Conservation (phyloP, 2,329 filamentous ascomycete species). For the Calonectria pteridis region DNA sequence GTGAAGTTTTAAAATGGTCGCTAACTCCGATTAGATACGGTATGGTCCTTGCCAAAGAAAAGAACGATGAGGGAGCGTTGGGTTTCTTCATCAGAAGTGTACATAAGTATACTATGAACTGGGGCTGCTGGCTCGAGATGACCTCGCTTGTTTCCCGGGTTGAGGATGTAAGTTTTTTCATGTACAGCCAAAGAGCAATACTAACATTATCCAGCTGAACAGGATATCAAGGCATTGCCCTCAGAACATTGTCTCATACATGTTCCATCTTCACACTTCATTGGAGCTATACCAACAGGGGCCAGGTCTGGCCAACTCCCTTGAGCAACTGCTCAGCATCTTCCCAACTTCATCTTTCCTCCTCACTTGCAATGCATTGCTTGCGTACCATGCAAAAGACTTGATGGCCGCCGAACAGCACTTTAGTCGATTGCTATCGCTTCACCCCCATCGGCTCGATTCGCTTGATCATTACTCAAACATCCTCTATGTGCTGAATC, state of each 20-base stretch:
- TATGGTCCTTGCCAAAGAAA: slow-evolving; percentile 88
- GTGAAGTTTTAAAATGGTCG: too few species aligned
- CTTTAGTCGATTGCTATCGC: slow-evolving; percentile 84
- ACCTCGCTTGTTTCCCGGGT: slow-evolving; percentile 81
- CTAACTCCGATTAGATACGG: slow-evolving; percentile 72
- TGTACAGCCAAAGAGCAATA: slow-evolving; percentile 27
- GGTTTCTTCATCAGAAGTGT: slow-evolving; percentile 91
- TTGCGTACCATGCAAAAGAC: slow-evolving; percentile 92
- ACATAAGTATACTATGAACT: slow-evolving; percentile 92
- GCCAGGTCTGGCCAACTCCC: slow-evolving; percentile 77
- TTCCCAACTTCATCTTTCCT: slow-evolving; percentile 93
- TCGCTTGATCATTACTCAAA: slow-evolving; percentile 97
- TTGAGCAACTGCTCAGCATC: slow-evolving; percentile 83
- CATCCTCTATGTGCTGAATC: slow-evolving; percentile 92
- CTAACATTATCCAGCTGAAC: slow-evolving; percentile 68
- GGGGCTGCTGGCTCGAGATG: slow-evolving; percentile 97
- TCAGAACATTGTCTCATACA: slow-evolving; percentile 90
- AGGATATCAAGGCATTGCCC: slow-evolving; percentile 80
- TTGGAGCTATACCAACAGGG: slow-evolving; percentile 93
- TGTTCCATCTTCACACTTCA: slow-evolving; percentile 92
- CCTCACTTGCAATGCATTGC: slow-evolving; percentile 87
- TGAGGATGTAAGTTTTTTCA: slow-evolving; percentile 77
- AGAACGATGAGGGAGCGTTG: slow-evolving; percentile 88
- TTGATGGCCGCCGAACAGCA: slow-evolving; percentile 76
- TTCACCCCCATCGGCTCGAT: slow-evolving; percentile 81